Evolutionary conservation across 352 stramenopile species (phyloP), one percentile per base, ranked within the genome.

Genomic region (Phytophthora pisi): DNA sequence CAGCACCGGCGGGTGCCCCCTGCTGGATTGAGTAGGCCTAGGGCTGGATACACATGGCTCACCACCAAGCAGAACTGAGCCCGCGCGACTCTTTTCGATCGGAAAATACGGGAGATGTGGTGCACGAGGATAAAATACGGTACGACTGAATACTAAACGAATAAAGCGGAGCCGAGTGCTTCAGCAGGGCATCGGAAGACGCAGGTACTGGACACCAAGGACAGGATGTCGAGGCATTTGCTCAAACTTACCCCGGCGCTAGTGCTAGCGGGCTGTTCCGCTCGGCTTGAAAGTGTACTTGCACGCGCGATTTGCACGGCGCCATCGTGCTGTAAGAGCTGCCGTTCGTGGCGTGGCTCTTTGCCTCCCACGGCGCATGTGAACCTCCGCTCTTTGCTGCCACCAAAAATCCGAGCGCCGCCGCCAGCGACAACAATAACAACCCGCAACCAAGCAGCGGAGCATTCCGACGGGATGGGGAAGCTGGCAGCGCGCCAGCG

Each of bases 61-160:
- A 68, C 64, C 59, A 70, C 63, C 60, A 68, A 68, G 64, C 57
- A 72, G 64, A 67, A 59, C 42, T 61, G 50, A 61, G 38, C 49
- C 23, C 16, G 15, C 38, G 38, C 42, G 26, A 28, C 20, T n/a
- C 26, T 16, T 18, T 15, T 28, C 5, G 13, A 64, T 64, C 28
- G 47, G 34, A 64, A 69, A 50, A 34, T 18, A 64, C n/a, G 40
- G 63, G 63, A 18, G 8, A 59, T 59, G 2, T 11, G 31, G 18
- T 40, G 9, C 18, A 10, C 13, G 16, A 66, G 60, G 50, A 11
- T 4, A 7, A 1, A 6, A 7, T 15, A 4, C 5, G 46, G 6
- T 3, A 58, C 4, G 2, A 46, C 38, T 38, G 0, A 9, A 53
- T 59, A 59, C 26, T 52, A 43, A 52, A 38, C 28, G 28, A 16